These are phyloP conservation scores for Clavispora fructus DNA, from an alignment of 805 yeast genomes.

Conservation along the genomic window DNA sequence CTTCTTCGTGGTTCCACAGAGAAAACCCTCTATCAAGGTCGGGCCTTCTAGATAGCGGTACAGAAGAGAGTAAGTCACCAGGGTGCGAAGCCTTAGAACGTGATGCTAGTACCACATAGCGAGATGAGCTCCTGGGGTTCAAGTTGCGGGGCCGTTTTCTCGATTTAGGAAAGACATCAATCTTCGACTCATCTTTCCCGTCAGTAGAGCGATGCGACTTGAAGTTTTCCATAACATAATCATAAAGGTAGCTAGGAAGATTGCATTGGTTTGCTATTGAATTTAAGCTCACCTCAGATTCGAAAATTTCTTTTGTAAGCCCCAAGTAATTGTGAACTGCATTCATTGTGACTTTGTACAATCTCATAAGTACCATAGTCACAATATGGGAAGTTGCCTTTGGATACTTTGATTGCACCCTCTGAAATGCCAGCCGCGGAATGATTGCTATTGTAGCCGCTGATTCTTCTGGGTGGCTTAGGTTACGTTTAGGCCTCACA, in stretches of 20 bases:
- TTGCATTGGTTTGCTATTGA: conserved; percentile 16
- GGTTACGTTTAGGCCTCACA: conserved; percentile 56
- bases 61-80: conserved; percentile 80
- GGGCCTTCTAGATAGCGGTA: conserved; percentile 53
- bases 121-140: conserved; percentile 17
- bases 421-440: conserved; percentile 75
- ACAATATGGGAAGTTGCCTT: conserved; percentile 90
- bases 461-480: conserved; percentile 4
- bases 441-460: conserved; percentile 84
- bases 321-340: conserved; percentile 87
- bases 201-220: conserved; percentile 5
- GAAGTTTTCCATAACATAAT: conserved; percentile 47
- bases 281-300: conserved; percentile 69
- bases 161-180: conserved; percentile 10
- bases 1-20: not conserved
- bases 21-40: conserved; percentile 5
- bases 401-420: conserved; percentile 71
- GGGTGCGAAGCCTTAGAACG: conserved; percentile 60
- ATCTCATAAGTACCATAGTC: conserved; percentile 81
- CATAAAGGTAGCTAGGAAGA: conserved; percentile 62
- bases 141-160: conserved; percentile 11
- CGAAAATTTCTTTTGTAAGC: conserved; percentile 71
- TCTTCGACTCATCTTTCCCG: conserved; percentile 6
- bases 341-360: conserved; percentile 86
- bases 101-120: conserved; percentile 46